These are phyloP conservation scores for Terana coerulea DNA, from an alignment of 768 basidiomycete genomes.

Conservation along the genomic window DNA sequence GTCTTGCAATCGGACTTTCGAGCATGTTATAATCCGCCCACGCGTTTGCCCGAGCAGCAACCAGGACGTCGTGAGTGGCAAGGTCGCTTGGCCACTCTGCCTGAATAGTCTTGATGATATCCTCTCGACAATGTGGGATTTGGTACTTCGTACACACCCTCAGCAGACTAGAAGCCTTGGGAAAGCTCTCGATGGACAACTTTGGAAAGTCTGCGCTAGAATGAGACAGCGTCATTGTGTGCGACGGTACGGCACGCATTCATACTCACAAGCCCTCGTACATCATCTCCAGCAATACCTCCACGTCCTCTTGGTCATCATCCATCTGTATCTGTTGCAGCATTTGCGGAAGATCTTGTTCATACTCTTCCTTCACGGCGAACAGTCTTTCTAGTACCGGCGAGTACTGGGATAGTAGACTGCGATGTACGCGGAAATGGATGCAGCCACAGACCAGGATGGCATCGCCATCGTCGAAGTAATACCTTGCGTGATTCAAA, in stretches of 20 bases:
- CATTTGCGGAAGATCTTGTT: constrained; percentile 1
- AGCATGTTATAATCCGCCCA: no score
- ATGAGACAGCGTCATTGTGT: no score
- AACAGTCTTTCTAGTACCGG: constrained; percentile 6
- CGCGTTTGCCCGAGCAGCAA: no score
- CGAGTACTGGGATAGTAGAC: constrained; percentile 9
- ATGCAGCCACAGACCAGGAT: constrained; percentile 1
- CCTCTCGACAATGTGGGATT: background rate
- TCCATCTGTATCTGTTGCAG: background rate
- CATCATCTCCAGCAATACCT: constrained; percentile 10
- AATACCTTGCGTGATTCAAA: constrained; percentile 1
- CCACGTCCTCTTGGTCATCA: constrained; percentile 16
- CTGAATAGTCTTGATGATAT: constrained; percentile 2
- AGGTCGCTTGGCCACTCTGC: constrained; percentile 6
- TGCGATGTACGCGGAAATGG: background rate
- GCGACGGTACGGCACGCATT: no score
- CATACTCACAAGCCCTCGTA: constrained; percentile 17
- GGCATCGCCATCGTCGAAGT: constrained; percentile 4
- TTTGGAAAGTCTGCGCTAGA: no score
- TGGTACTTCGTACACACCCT: constrained; percentile 15
- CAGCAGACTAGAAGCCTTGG: constrained; percentile 5
- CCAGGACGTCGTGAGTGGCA: constrained; percentile 1
- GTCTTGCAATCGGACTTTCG: no score
- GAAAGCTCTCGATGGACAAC: no score
- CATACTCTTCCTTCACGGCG: background rate